Base-by-base conservation (phyloP, 2,329 filamentous ascomycete genomes). In the Ophiostoma piceae region DNA sequence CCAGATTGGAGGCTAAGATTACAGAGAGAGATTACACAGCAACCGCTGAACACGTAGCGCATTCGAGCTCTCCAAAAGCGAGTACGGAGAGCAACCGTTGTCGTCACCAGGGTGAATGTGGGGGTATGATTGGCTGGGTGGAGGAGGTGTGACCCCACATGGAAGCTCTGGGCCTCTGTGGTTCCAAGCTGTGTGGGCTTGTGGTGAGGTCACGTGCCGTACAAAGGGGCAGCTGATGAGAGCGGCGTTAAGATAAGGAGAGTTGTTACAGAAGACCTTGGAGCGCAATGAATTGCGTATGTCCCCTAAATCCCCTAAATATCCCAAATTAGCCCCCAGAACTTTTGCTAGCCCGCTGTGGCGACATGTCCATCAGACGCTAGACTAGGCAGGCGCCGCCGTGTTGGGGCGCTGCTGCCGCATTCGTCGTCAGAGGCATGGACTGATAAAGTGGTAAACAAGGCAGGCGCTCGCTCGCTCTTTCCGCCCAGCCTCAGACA, bases 11-110 rank as follows among this genome's bases (percentile, higher is more conserved):
- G 39, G 12, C 35, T 22, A 29, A 57, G 51, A 57, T 26, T 26
- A 26, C 26, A 26, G 29, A 26, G 29, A 29, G 29, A 62, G 60
- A 64, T 64, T 35, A 64, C 60, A 64, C 19, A 64, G 60, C 60
- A 64, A 65, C 32, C 35, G 62, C 62, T 62, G 64, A 67, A 70
- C 57, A 70, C 69, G 69, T 70, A 67, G 66, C 47, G 66, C 66
- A 67, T 67, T 67, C 16, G 35, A 65, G 62, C 62, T 65, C 60
- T 35, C 62, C 35, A 16, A 29, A 11, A 62, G 57, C 57, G 57
- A 62, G 22, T 62, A 62, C 57, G 57, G 57, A 32, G 57, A 62
- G 57, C 57, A 62, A 62, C 9, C 62, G 62, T 39, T 65, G 69
- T 70, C 69, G 69, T 70, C 69, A 70, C 69, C 66, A 35, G 26